These are phyloP conservation scores for Hypomontagnella monticulosa DNA, from an alignment of 495 filamentous ascomycete genomes.

Conservation along the genomic window DNA sequence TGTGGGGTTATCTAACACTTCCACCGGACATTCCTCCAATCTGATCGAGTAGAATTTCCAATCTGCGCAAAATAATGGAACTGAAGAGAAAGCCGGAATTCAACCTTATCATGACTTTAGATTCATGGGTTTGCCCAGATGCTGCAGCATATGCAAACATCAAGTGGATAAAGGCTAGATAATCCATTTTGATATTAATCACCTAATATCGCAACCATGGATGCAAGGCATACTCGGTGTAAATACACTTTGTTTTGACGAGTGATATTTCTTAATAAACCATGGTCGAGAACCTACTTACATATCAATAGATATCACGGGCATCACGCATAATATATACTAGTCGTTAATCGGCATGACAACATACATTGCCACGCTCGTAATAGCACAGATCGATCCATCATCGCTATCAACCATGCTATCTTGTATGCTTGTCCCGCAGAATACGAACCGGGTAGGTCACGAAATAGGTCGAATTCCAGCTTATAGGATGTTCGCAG, in stretches of 20 bases:
- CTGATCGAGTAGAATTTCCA: constrained; percentile 13
- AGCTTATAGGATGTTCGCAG: constrained; percentile 20
- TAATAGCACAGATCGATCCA: constrained; percentile 10
- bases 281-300: constrained; percentile 11
- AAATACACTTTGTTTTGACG: background rate
- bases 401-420: constrained; percentile 1
- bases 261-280: background rate
- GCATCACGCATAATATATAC: background rate
- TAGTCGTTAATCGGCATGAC: constrained; percentile 1
- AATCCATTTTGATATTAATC: too few relatives aligned
- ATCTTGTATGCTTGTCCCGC: background rate
- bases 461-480: constrained; percentile 31
- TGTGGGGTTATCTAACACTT: background rate
- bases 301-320: background rate
- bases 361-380: constrained; percentile 13
- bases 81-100: constrained; percentile 14
- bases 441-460: constrained; percentile 23
- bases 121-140: background rate
- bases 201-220: too few relatives aligned
- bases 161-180: background rate
- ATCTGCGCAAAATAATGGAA: constrained; percentile 14
- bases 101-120: constrained; percentile 13
- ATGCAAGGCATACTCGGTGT: too few relatives aligned
- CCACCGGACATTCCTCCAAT: constrained; percentile 14
- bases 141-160: too few relatives aligned